A percentile compares a stretch with the other conserved stretches of the same genome.
Conservation (phyloP, 768 basidiomycete genomes). For the Lactarius pseudohatsudake region DNA sequence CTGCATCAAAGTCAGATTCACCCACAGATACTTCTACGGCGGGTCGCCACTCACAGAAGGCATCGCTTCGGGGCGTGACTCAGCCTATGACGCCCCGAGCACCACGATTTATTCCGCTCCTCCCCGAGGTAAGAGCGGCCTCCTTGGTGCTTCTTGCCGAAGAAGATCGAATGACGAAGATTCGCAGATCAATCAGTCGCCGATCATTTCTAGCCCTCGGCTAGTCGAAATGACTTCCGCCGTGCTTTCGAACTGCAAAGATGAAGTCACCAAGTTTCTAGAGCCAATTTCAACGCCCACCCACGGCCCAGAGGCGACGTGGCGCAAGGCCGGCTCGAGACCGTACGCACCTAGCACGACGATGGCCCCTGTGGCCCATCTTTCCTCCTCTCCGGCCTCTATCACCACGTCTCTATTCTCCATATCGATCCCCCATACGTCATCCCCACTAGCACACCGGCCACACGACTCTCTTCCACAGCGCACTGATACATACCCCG, state of each 20-base stretch:
- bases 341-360: background rate
- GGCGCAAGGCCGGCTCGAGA: background rate
- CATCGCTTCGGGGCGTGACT: background rate
- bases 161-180: background rate
- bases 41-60: background rate
- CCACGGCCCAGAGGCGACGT: background rate
- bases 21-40: background rate
- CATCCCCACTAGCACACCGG: background rate
- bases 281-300: background rate
- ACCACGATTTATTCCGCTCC: background rate
- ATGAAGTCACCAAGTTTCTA: background rate
- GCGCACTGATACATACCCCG: background rate
- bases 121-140: slow-evolving; percentile 12
- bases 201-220: slow-evolving; percentile 13
- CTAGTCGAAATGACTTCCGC: background rate
- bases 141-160: background rate
- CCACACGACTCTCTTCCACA: background rate
- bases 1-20: background rate
- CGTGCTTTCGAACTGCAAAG: background rate
- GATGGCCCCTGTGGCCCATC: background rate
- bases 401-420: background rate
- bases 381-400: slow-evolving; percentile 8
- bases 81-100: background rate
- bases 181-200: slow-evolving; percentile 14
- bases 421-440: background rate